These are phyloP conservation scores for Alternaria alternata DNA, from an alignment of 2,329 filamentous ascomycete species.

Conservation along the genomic window DNA sequence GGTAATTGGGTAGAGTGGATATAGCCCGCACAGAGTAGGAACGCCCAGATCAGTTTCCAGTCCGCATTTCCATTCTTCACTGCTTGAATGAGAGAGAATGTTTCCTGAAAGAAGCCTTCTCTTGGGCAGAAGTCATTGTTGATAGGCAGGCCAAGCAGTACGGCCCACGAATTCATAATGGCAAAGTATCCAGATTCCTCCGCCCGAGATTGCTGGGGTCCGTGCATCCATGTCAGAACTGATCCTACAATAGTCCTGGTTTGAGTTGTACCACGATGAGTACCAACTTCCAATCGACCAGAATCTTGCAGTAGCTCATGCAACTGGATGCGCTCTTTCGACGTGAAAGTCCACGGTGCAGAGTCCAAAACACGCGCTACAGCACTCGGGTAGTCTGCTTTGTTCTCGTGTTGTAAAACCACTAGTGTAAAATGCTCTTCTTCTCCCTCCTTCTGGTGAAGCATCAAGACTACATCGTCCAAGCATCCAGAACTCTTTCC, in stretches of 20 bases:
- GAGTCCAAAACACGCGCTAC: slow-evolving; percentile 7
- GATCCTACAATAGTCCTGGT: not conserved
- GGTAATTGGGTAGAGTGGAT: not conserved
- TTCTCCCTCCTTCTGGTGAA: not conserved
- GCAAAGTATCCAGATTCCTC: slow-evolving; percentile 20
- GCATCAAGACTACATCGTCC: not conserved
- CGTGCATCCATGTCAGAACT: slow-evolving; percentile 6
- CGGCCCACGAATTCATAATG: slow-evolving; percentile 27
- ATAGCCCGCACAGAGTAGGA: slow-evolving; percentile 19
- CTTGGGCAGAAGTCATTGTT: slow-evolving; percentile 14
- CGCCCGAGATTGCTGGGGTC: not conserved
- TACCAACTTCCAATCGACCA: not conserved
- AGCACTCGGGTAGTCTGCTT: not conserved
- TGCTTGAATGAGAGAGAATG: not conserved
- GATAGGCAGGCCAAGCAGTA: slow-evolving; percentile 21
- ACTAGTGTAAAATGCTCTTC: not conserved
- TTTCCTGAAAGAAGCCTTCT: slow-evolving; percentile 3
- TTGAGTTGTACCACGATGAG: not conserved
- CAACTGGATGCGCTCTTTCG: not conserved
- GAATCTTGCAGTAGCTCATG: not conserved
- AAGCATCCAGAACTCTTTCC: not conserved
- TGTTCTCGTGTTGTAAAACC: not conserved
- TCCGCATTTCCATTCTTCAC: slow-evolving; percentile 13
- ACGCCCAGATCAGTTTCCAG: slow-evolving; percentile 26
- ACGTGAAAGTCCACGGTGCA: slow-evolving; percentile 1